Percentiles rank a stretch among this genome's conserved stretches.
Evolutionary conservation across 306 rosid species (phyloP).

Genomic region (Quillaja saponaria): DNA sequence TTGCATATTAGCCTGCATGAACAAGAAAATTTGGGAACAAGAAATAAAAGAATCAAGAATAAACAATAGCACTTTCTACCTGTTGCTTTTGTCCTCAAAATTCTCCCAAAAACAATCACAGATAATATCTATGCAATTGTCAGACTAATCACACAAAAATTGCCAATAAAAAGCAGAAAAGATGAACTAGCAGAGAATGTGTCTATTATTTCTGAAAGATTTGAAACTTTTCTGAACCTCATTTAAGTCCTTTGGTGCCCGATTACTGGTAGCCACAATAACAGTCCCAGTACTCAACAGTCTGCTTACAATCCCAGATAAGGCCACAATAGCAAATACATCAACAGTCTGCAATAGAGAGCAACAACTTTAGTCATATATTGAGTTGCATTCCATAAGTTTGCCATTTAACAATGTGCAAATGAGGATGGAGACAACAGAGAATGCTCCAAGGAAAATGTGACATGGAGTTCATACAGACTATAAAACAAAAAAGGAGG

Average conservation of each 20-base stretch:
- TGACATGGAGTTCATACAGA: constrained; percentile 20
- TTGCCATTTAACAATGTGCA: no score
- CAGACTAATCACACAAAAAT: constrained; percentile 5
- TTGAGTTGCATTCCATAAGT: constrained; percentile 16
- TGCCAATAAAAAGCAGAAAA: constrained; percentile 1
- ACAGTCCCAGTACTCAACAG: constrained; percentile 86
- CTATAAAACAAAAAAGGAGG: constrained; percentile 14
- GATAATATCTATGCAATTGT: constrained; percentile 16
- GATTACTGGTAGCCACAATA: constrained; percentile 93
- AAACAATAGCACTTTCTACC: constrained; percentile 13
- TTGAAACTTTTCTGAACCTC: constrained; percentile 48
- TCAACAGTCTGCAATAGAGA: constrained; percentile 93
- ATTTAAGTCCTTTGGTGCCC: constrained; percentile 87
- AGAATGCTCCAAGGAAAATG: constrained; percentile 4
- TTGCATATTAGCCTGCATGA: constrained; percentile 86
- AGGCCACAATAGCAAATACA: constrained; percentile 98
- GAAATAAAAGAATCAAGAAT: neutral
- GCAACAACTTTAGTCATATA: constrained; percentile 32
- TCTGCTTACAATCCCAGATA: constrained; percentile 97
- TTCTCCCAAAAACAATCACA: constrained; percentile 20
- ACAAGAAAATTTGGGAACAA: constrained; percentile 8
- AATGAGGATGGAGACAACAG: constrained; percentile 10
- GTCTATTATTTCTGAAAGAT: no score
- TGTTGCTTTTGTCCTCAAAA: constrained; percentile 14
- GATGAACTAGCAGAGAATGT: constrained; percentile 12